phyloP scores from a whole-genome alignment of 352 stramenopile species.

The Phytopythium cucurbitacearum region DNA sequence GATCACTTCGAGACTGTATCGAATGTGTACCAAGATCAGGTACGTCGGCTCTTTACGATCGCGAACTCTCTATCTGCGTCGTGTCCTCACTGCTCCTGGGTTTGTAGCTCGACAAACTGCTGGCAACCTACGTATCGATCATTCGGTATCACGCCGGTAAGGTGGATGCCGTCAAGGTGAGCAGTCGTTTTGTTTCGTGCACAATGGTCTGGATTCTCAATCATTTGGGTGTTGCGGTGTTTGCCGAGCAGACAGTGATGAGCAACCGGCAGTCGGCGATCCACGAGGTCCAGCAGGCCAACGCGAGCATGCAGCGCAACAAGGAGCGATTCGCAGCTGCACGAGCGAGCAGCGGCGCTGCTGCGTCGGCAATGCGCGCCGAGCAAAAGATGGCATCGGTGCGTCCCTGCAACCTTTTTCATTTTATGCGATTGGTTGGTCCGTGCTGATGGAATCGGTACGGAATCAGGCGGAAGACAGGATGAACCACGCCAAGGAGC shows the following conservation, averaged over 20 bases:
- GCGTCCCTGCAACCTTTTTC: conserved; percentile 3
- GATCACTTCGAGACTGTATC: conserved; percentile 85
- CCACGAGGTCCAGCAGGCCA: conserved; percentile 84
- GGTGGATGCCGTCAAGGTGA: conserved; percentile 83
- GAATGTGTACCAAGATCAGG: conserved; percentile 86
- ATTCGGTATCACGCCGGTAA: conserved; percentile 83
- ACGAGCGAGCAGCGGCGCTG: conserved; percentile 76
- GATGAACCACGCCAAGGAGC: conserved; percentile 84
- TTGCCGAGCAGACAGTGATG: conserved; percentile 64
- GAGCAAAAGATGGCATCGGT: conserved; percentile 88
- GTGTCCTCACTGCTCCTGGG: background rate
- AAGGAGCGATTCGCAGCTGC: conserved; percentile 86
- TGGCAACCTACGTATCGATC: conserved; percentile 85
- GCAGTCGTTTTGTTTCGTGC: background rate
- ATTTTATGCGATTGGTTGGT: conserved; percentile 1
- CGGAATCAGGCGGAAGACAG: conserved; percentile 61
- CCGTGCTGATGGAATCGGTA: background rate
- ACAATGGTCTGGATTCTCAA: background rate
- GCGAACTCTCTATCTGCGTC: background rate
- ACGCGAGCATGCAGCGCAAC: conserved; percentile 86
- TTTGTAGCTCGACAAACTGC: conserved; percentile 67
- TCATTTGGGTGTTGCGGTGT: conserved; percentile 2
- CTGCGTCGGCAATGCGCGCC: conserved; percentile 80
- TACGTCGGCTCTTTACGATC: conserved; percentile 11
- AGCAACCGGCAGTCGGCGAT: conserved; percentile 84